These are phyloP conservation scores for Neurospora sp. DNA, from an alignment of 495 filamentous ascomycete species.

Conservation along the genomic window DNA sequence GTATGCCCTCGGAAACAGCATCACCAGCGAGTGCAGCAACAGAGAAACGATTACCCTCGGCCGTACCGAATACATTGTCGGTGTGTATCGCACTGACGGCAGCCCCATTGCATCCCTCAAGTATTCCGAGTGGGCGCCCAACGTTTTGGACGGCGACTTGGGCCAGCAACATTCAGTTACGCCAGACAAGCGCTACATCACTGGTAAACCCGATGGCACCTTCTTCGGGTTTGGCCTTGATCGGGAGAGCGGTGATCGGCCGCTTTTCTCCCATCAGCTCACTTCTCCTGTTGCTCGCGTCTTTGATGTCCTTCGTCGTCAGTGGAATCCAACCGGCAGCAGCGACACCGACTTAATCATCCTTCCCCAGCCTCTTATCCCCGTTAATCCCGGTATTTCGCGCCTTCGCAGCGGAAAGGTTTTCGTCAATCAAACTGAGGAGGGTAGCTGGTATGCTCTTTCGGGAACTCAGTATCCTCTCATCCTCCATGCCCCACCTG, in stretches of 20 bases:
- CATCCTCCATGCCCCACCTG: conserved; percentile 61
- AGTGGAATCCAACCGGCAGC: conserved; percentile 45
- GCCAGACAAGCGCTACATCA: conserved; percentile 83
- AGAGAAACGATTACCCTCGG: conserved; percentile 68
- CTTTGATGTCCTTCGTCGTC: conserved; percentile 77
- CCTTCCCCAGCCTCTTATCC: conserved; percentile 75
- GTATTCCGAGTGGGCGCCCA: conserved; percentile 92
- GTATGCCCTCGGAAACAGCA: conserved; percentile 51
- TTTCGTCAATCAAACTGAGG: conserved; percentile 78
- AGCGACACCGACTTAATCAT: conserved; percentile 55
- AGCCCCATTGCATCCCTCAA: conserved; percentile 79
- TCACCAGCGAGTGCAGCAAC: conserved; percentile 61
- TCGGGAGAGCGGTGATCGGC: conserved; percentile 23
- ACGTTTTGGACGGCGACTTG: conserved; percentile 83
- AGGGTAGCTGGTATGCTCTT: conserved; percentile 87
- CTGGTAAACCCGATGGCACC: conserved; percentile 76
- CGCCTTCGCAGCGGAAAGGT: conserved; percentile 55
- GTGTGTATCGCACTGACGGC: conserved; percentile 66
- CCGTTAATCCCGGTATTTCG: conserved; percentile 44
- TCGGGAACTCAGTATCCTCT: conserved; percentile 82
- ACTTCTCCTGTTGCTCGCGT: conserved; percentile 78
- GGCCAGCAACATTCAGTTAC: conserved; percentile 67
- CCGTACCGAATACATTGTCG: conserved; percentile 78
- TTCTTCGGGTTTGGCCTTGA: conserved; percentile 71
- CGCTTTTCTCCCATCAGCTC: conserved; percentile 52